Evolutionary conservation across 805 yeast genomes (phyloP), one percentile per base, ranked within the genome.

Genomic region (Lachancea meyersii): DNA sequence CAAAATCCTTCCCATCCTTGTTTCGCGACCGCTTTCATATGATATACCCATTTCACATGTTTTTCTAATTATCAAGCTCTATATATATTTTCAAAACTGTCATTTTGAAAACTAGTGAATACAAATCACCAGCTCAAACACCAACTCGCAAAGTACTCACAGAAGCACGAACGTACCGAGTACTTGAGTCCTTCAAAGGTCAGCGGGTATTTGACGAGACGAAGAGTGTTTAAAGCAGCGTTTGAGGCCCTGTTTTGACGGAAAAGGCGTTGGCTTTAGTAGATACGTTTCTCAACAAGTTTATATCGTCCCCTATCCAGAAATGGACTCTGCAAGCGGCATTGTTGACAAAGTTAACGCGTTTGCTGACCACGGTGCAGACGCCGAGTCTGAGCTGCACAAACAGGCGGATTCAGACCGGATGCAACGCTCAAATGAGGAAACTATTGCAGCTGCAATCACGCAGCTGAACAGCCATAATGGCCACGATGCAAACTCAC

Each of bases 381-480:
- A 34, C 8, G 8, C 26, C 17, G 37, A 34, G 17, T 4, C 37
- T 13, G 37, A 13, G n/a, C 14, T n/a, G 28, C 26, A 23, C 6
- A 34, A 34, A 22, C 19, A 34, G 28, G 14, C 19, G 10, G 14
- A 4, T n/a, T n/a, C 27, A 6, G 37, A 13, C 14, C n/a, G 20
- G 17, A 21, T 34, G 28, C 28, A 34, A 18, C 24, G 28, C 19
- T 16, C 41, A 11, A 28, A 21, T 22, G 41, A 38, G 35, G 41
- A 38, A 19, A 38, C 41, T 6, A 38, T 38, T 31, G 41, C 41
- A n/a, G 41, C 41, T n/a, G 41, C 41, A 9, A 38, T 38, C 11
- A 31, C 34, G 20, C 41, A 38, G 30, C 20, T 38, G 28, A 30
- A 38, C 20, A 34, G 37, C 27, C 41, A 38, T 6, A 32, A 30